Evolutionary conservation across 768 basidiomycete species (phyloP), one percentile per base, ranked within the genome.

Genomic region (Cubamyces sp.): DNA sequence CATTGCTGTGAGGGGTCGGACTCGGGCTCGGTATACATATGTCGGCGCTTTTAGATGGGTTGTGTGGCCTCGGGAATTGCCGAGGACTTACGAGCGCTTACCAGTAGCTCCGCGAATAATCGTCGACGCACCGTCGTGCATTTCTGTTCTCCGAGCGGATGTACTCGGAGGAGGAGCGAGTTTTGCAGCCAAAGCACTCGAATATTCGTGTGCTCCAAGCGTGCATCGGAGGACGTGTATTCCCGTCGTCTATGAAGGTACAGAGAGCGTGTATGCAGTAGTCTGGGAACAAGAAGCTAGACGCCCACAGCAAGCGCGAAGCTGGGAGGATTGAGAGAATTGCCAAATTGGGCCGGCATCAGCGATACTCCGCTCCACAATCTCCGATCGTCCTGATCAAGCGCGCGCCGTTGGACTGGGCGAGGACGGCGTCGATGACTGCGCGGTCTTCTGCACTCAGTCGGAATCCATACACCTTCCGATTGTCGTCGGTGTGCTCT

Each of bases 301-400:
- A 34, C 34, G 46, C n/a, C 19, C 12, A 21, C 16, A 26, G 28
- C 26, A 49, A n/a, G 39, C 28, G 14, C 30, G 39, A 53, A 21
- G 25, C 25, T 41, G 34, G 34, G 25, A 43, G 21, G 41, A 26
- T 9, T 40, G 34, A 21, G 34, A 40, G 25, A 49, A 23, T 19
- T 49, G 25, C 46, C 37, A 40, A 12, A 25, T 48, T 12, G 16
- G 41, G 28, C 3, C 30, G 26, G 34, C 43, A 40, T 73, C 71
- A 86, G 30, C 92, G 87, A 75, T 94, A 94, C 76, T 94, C 91
- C 5, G 87, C 86, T 41, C 92, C 91, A 71, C 92, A 94, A 73
- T 94, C 92, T 11, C 91, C 91, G 62, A 94, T 87, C 26, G 79
- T 79, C 5, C 78, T 82, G 57, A 91, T 88, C 71, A 92, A 79